Conservation (phyloP, 495 filamentous ascomycete species). For the Xylona heveae region DNA sequence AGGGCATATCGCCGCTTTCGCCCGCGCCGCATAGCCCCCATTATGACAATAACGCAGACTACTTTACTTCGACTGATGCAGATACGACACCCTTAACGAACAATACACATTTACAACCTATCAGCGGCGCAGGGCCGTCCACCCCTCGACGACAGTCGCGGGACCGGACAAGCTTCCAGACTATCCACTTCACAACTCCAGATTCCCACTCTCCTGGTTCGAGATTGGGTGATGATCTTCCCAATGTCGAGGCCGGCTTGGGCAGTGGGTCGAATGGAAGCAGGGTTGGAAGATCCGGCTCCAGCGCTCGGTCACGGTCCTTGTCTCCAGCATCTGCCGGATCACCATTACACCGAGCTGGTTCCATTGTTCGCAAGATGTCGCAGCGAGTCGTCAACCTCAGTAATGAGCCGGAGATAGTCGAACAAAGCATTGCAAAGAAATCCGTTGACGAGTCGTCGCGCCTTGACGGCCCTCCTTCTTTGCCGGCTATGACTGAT, state of each 20-base stretch:
- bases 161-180: constrained; percentile 42
- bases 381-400: constrained; percentile 95
- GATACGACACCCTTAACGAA: constrained; percentile 17
- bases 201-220: constrained; percentile 19
- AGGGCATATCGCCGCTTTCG: constrained; percentile 2
- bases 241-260: constrained; percentile 29
- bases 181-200: constrained; percentile 22
- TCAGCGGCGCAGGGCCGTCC: constrained; percentile 8
- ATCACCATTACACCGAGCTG: constrained; percentile 51
- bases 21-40: constrained; percentile 1
- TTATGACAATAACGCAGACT: neutral
- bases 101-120: constrained; percentile 12
- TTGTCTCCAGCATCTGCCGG: constrained; percentile 43
- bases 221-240: constrained; percentile 41
- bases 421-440: constrained; percentile 52
- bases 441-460: constrained; percentile 35
- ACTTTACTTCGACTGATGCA: neutral
- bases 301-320: constrained; percentile 31
- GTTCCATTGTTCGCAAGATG: constrained; percentile 88
- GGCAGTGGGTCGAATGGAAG: constrained; percentile 16
- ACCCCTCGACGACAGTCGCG: neutral
- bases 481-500: constrained; percentile 32
- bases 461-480: constrained; percentile 30
- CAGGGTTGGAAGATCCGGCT: constrained; percentile 22
- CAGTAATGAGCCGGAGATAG: constrained; percentile 65